Evolutionary conservation across 2,329 filamentous ascomycete genomes (phyloP).

Genomic region (Paradendryphiella salina): DNA sequence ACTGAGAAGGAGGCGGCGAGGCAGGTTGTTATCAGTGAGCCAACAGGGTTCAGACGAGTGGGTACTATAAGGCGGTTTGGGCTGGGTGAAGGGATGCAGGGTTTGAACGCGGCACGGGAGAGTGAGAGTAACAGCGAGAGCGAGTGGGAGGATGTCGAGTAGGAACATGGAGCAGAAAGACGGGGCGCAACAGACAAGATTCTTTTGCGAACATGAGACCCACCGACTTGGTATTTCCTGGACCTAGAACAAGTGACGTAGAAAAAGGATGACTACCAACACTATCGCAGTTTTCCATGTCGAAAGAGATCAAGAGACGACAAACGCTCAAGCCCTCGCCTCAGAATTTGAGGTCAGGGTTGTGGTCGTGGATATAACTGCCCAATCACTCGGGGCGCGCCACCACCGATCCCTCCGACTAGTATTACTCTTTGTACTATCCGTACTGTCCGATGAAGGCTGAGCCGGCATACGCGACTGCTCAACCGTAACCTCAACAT

Average conservation of each 20-base stretch:
- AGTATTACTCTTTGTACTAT: neutral
- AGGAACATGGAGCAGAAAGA: neutral
- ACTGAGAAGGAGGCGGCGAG: neutral
- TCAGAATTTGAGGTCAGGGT: neutral
- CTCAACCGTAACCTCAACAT: constrained; percentile 5
- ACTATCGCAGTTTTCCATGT: too few species aligned
- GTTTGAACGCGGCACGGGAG: neutral
- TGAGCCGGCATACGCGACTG: neutral
- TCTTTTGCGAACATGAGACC: too few species aligned
- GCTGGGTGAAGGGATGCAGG: neutral
- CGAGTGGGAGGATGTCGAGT: constrained; percentile 9
- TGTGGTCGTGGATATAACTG: constrained; percentile 4
- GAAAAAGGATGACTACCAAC: too few species aligned
- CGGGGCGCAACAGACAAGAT: too few species aligned
- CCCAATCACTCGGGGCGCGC: constrained; percentile 19
- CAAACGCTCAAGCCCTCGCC: neutral
- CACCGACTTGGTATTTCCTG: too few species aligned
- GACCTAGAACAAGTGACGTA: too few species aligned
- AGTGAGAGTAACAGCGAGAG: neutral
- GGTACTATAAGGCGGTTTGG: neutral
- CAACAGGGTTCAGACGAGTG: neutral
- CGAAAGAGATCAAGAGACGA: neutral
- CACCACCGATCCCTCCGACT: constrained; percentile 12
- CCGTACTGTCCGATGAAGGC: neutral
- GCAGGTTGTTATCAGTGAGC: neutral